Conservation (phyloP, 345 rosid genomes). For the Mangifera indica region DNA sequence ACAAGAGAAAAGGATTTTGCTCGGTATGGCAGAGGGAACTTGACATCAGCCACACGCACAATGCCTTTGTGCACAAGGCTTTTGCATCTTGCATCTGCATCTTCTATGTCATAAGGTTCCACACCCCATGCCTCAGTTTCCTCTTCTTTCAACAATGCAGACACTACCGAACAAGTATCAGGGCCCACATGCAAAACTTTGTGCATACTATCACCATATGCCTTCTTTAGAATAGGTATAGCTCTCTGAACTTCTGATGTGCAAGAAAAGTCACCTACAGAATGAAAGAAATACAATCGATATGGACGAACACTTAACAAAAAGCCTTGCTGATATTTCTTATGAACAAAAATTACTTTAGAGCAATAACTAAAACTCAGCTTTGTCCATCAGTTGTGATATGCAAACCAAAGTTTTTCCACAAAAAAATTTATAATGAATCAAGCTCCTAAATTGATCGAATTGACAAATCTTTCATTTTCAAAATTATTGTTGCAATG, state of each 20-base stretch:
- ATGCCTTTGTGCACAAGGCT: conserved; percentile 75
- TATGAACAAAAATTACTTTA: not conserved
- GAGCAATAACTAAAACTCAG: not conserved
- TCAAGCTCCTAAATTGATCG: not conserved
- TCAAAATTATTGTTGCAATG: not conserved
- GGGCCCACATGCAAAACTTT: conserved; percentile 96
- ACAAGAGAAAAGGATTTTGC: conserved; percentile 93
- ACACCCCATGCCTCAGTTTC: conserved; percentile 97
- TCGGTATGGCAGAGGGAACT: conserved; percentile 82
- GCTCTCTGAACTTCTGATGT: conserved; percentile 81
- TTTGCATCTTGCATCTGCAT: conserved; percentile 81
- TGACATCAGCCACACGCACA: conserved; percentile 91
- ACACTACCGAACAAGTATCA: conserved; percentile 86
- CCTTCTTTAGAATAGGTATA: conserved; percentile 71
- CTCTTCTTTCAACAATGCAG: conserved; percentile 75
- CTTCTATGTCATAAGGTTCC: conserved; percentile 96
- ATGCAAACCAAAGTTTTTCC: not conserved
- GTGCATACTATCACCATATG: conserved; percentile 88
- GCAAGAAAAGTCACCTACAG: conserved; percentile 75
- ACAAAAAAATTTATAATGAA: not conserved
- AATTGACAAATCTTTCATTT: not conserved
- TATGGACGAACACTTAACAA: not conserved
- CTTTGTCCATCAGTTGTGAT: not conserved
- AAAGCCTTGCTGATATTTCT: not conserved
- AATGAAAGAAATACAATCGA: not conserved